These are phyloP conservation scores for Eutrema salsugineum DNA, from an alignment of 441 rosid genomes.

Conservation along the genomic window DNA sequence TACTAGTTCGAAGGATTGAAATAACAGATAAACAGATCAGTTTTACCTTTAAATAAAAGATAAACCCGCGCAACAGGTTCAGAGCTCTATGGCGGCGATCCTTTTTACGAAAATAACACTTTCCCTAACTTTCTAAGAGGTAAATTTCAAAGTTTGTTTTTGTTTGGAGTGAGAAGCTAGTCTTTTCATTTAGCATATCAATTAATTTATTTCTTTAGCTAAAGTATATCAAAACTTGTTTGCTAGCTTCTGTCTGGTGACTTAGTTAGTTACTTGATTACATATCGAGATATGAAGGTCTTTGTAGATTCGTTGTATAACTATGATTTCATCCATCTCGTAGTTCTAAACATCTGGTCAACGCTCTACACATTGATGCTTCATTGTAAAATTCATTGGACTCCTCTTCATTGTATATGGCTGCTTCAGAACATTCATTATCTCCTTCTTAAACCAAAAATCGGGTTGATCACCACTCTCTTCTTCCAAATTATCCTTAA, in stretches of 20 bases:
- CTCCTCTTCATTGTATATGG: slow-evolving; percentile 43
- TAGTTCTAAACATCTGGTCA: slow-evolving; percentile 3
- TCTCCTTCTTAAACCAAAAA: slow-evolving; percentile 39
- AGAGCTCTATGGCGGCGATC: slow-evolving; percentile 32
- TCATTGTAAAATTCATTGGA: slow-evolving; percentile 20
- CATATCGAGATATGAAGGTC: slow-evolving; percentile 46
- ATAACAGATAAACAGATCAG: background rate
- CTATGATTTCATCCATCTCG: slow-evolving; percentile 28
- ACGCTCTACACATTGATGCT: slow-evolving; percentile 16
- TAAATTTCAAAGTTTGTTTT: background rate
- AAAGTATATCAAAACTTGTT: background rate
- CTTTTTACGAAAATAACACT: background rate
- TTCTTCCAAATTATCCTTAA: slow-evolving; percentile 26
- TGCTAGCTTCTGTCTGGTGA: background rate
- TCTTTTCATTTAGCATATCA: background rate
- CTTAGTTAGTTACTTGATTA: slow-evolving; percentile 44
- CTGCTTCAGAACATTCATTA: slow-evolving; percentile 34
- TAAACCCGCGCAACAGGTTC: slow-evolving; percentile 64
- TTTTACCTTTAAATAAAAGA: slow-evolving; percentile 57
- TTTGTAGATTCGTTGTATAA: background rate
- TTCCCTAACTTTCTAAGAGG: background rate
- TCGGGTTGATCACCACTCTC: background rate
- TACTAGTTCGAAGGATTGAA: background rate
- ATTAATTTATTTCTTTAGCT: background rate
- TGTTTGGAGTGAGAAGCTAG: background rate